Evolutionary conservation across 495 filamentous ascomycete species (phyloP).

Genomic region (Trichoderma erinaceum): DNA sequence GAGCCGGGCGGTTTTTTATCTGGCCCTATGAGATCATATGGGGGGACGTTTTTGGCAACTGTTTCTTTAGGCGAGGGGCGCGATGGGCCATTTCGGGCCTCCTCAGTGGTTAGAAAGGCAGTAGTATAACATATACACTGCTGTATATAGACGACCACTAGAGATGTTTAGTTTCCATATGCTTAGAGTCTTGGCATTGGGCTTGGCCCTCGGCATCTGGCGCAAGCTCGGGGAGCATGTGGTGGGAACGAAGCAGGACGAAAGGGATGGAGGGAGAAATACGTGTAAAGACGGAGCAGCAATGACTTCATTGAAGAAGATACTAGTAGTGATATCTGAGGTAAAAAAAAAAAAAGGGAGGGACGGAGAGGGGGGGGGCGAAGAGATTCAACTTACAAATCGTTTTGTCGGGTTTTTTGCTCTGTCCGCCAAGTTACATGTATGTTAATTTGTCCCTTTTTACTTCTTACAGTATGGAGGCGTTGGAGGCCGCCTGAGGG

Average conservation of each 20-base stretch:
- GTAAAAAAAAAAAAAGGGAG: neutral
- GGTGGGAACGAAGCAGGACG: neutral
- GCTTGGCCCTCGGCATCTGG: neutral
- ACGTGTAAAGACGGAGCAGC: neutral
- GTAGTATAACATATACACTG: too few relatives aligned
- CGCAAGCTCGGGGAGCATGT: neutral
- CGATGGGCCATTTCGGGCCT: neutral
- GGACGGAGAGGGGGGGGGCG: neutral
- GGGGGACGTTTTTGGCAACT: neutral
- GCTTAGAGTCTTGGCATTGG: neutral
- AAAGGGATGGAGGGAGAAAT: neutral
- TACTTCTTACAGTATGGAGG: neutral
- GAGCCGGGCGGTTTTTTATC: neutral
- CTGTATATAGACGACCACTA: too few relatives aligned
- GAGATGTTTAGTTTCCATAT: too few relatives aligned
- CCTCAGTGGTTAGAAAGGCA: too few relatives aligned
- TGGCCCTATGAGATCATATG: conserved; percentile 3
- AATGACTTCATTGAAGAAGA: neutral
- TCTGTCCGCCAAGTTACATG: too few relatives aligned
- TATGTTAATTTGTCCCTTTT: too few relatives aligned
- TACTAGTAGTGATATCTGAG: neutral
- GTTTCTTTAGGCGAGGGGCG: neutral
- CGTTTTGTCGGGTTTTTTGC: too few relatives aligned
- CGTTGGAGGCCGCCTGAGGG: conserved; percentile 1
- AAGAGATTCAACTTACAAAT: too few relatives aligned